phyloP scores from a whole-genome alignment of 345 rosid genomes.

The Xanthoceras sorbifolium region DNA sequence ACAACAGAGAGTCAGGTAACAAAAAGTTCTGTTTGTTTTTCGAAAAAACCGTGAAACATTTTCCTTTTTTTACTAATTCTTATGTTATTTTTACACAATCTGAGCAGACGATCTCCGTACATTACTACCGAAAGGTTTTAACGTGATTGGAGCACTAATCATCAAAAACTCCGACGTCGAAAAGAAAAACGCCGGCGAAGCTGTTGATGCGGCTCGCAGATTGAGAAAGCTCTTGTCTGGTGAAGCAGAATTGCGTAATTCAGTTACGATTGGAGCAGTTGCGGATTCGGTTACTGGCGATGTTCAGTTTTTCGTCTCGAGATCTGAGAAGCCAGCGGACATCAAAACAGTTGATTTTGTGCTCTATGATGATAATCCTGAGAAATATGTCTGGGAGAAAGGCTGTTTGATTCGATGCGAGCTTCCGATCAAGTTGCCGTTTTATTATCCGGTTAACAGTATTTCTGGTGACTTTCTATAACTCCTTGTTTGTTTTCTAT shows the following conservation, averaged over 20 bases:
- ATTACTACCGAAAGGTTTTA: conserved; percentile 70
- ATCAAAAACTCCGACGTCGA: conserved; percentile 46
- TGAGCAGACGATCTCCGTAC: conserved; percentile 70
- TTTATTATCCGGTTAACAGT: conserved; percentile 54
- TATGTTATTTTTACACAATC: neutral
- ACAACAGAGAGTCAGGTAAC: conserved; percentile 71
- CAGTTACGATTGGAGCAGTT: conserved; percentile 62
- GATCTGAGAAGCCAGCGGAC: conserved; percentile 33
- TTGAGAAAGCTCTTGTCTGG: conserved; percentile 51
- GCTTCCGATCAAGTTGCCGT: conserved; percentile 68
- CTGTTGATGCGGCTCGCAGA: conserved; percentile 51
- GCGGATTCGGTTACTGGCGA: conserved; percentile 46
- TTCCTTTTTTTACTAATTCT: neutral
- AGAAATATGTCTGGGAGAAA: conserved; percentile 69
- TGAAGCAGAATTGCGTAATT: conserved; percentile 38
- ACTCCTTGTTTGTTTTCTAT: neutral
- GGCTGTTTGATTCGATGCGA: conserved; percentile 84
- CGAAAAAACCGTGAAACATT: neutral
- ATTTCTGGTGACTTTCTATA: conserved; percentile 47
- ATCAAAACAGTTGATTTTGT: conserved; percentile 54
- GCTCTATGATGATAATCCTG: conserved; percentile 62
- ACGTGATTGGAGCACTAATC: conserved; percentile 67
- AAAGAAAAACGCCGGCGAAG: conserved; percentile 46
- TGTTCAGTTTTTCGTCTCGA: conserved; percentile 55
- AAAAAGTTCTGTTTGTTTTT: conserved; percentile 1